phyloP scores from a whole-genome alignment of 371 early-diverging fungal species.

The Lichtheimia hyalospora region DNA sequence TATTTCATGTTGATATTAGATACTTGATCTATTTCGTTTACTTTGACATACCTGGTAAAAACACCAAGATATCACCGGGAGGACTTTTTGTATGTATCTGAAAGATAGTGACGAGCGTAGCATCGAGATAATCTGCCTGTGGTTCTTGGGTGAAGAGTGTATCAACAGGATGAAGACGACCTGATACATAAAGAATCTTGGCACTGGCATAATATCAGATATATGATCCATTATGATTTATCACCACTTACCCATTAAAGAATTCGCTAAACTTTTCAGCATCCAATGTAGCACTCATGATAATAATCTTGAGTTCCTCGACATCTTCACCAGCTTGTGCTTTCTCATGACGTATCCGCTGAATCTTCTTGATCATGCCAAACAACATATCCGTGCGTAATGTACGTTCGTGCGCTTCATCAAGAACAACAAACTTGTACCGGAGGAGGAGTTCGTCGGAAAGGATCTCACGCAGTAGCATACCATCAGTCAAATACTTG shows the following conservation, averaged over 20 bases:
- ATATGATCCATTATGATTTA: not conserved
- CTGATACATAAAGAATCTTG: constrained; percentile 77
- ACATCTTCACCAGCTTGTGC: constrained; percentile 40
- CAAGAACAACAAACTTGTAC: constrained; percentile 92
- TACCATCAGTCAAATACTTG: constrained; percentile 98
- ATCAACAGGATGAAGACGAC: constrained; percentile 88
- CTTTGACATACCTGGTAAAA: constrained; percentile 76
- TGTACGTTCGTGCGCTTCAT: constrained; percentile 99
- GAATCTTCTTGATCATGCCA: constrained; percentile 89
- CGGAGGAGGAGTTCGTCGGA: constrained; percentile 74
- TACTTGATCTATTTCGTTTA: no score
- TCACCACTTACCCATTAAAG: constrained; percentile 63
- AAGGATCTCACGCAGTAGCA: constrained; percentile 93
- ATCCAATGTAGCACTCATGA: constrained; percentile 98
- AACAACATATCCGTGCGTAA: constrained; percentile 96
- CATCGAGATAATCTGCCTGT: constrained; percentile 89
- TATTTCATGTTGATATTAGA: not conserved
- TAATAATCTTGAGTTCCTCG: constrained; percentile 80
- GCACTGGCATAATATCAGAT: constrained; percentile 50
- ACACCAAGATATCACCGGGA: constrained; percentile 90
- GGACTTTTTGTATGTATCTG: constrained; percentile 89
- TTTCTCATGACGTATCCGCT: constrained; percentile 62
- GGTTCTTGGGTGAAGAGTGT: constrained; percentile 76
- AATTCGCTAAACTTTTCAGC: constrained; percentile 89
- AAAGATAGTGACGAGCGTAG: constrained; percentile 81